Evolutionary conservation across 345 rosid genomes (phyloP).

Genomic region (Erysimum cheiranthoides): DNA sequence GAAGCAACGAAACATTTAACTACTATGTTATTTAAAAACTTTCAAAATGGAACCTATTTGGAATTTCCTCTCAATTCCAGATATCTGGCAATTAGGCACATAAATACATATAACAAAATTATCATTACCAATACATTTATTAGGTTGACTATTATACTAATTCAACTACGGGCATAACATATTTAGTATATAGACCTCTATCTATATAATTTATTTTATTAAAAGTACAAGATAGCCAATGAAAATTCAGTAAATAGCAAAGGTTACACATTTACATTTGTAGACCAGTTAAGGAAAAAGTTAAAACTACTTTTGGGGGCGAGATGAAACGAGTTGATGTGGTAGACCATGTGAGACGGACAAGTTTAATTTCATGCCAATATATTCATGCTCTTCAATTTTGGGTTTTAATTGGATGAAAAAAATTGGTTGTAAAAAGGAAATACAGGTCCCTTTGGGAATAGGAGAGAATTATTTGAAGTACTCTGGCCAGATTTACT

Average conservation of each 20-base stretch:
- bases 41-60: not conserved
- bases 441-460: not conserved
- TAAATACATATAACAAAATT: not conserved
- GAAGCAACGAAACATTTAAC: not conserved
- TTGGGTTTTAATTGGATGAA: slow-evolving; percentile 29
- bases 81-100: not conserved
- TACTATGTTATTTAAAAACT: not conserved
- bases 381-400: slow-evolving; percentile 31
- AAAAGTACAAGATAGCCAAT: not conserved
- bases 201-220: not conserved
- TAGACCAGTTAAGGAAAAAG: not conserved
- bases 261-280: not conserved
- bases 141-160: not conserved
- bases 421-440: slow-evolving; percentile 6
- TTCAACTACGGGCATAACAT: not conserved
- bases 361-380: slow-evolving; percentile 24
- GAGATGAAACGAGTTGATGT: slow-evolving; percentile 14
- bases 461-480: slow-evolving; percentile 15
- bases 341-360: slow-evolving; percentile 4
- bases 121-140: not conserved
- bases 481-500: slow-evolving; percentile 14
- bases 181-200: not conserved
- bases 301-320: slow-evolving; percentile 20
- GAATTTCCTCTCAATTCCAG: not conserved
- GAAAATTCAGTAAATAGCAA: not conserved